These are phyloP conservation scores for Pseudocercospora crystallina DNA, from an alignment of 2,329 filamentous ascomycete genomes.

Conservation along the genomic window DNA sequence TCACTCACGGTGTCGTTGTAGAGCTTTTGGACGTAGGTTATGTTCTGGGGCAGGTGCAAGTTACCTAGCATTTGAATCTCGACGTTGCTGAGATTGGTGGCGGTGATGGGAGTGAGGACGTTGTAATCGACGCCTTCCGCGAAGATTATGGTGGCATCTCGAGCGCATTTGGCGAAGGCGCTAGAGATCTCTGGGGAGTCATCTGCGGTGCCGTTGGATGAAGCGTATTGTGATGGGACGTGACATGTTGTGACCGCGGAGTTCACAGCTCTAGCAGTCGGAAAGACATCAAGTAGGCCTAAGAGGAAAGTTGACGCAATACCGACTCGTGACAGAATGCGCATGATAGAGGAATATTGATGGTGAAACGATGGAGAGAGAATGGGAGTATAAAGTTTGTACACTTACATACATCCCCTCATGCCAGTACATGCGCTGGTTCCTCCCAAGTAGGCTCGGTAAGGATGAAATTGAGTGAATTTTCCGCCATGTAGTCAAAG, in stretches of 20 bases:
- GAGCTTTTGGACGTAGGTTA: constrained; percentile 37
- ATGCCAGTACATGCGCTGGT: too few species aligned
- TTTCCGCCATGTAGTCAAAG: too few species aligned
- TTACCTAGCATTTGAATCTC: constrained; percentile 46
- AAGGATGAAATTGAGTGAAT: too few species aligned
- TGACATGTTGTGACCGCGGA: constrained; percentile 18
- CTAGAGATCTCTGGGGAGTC: constrained; percentile 42
- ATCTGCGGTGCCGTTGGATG: constrained; percentile 41
- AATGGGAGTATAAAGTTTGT: too few species aligned
- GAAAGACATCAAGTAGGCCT: too few species aligned
- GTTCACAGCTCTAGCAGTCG: too few species aligned
- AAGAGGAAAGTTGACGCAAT: too few species aligned
- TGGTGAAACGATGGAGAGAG: too few species aligned
- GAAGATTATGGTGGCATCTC: constrained; percentile 40
- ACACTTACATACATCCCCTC: too few species aligned
- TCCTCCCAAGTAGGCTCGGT: too few species aligned
- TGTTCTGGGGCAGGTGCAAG: constrained; percentile 44
- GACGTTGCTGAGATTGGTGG: constrained; percentile 44
- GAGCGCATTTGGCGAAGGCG: constrained; percentile 40
- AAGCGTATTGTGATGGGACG: constrained; percentile 22
- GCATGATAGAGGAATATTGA: too few species aligned
- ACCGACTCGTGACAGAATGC: too few species aligned
- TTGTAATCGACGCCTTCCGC: constrained; percentile 45
- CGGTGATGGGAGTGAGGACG: constrained; percentile 41
- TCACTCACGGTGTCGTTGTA: constrained; percentile 30